Conservation (phyloP, 805 yeast species). For the Candida corydali region DNA sequence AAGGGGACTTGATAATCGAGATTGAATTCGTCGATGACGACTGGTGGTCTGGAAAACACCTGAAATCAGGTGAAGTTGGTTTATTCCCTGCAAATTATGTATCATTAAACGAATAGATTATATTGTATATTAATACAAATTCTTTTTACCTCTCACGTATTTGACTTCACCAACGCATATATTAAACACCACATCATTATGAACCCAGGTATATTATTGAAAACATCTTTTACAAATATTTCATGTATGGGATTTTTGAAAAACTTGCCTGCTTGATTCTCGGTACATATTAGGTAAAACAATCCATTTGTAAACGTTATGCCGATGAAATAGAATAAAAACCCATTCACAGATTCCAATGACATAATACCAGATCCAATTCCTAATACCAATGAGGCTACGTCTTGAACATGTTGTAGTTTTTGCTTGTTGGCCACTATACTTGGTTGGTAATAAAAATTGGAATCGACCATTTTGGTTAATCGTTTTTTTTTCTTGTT, state of each 20-base stretch:
- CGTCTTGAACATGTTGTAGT: slow-evolving; percentile 31
- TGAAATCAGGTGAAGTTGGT: slow-evolving; percentile 66
- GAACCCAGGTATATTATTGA: slow-evolving; percentile 33
- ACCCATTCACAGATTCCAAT: slow-evolving; percentile 33
- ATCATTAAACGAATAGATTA: neutral
- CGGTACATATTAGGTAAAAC: slow-evolving; percentile 30
- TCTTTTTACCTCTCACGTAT: neutral
- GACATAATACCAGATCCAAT: slow-evolving; percentile 38
- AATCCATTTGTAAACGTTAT: slow-evolving; percentile 25
- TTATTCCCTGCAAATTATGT: slow-evolving; percentile 58
- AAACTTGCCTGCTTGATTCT: slow-evolving; percentile 20
- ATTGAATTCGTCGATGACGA: slow-evolving; percentile 90
- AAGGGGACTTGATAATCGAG: slow-evolving; percentile 76
- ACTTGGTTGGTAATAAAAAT: slow-evolving; percentile 22
- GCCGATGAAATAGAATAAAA: slow-evolving; percentile 32
- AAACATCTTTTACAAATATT: slow-evolving; percentile 29
- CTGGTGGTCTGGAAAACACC: slow-evolving; percentile 91
- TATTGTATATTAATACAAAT: neutral
- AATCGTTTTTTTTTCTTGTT: neutral
- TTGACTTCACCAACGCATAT: slow-evolving; percentile 34
- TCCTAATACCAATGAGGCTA: slow-evolving; percentile 34
- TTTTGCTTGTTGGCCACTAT: slow-evolving; percentile 27
- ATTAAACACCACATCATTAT: slow-evolving; percentile 48
- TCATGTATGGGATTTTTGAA: slow-evolving; percentile 29
- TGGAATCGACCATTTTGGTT: slow-evolving; percentile 5